These are phyloP conservation scores for Suhomyces tanzawaensis DNA, from an alignment of 805 yeast genomes.

Conservation along the genomic window DNA sequence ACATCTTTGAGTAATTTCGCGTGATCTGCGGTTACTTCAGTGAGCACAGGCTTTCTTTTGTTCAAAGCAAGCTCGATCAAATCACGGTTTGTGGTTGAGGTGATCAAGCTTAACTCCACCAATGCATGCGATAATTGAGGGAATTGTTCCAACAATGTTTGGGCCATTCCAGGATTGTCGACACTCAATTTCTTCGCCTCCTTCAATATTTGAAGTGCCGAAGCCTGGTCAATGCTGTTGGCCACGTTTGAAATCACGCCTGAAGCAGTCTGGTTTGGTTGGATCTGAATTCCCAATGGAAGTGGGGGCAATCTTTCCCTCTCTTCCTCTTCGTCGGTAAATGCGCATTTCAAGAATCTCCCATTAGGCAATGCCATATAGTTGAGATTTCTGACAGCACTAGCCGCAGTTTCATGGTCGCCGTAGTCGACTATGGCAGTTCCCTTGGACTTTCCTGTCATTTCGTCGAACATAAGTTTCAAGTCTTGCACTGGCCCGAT, in stretches of 20 bases:
- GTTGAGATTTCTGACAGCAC: constrained; percentile 86
- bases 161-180: constrained; percentile 57
- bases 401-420: constrained; percentile 81
- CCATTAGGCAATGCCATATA: constrained; percentile 65
- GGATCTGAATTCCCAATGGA: constrained; percentile 42
- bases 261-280: constrained; percentile 38
- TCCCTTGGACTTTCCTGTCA: constrained; percentile 88
- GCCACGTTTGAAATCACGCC: constrained; percentile 25
- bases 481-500: constrained; percentile 84
- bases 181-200: constrained; percentile 61
- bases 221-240: constrained; percentile 21
- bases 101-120: constrained; percentile 60
- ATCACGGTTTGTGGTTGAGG: constrained; percentile 35
- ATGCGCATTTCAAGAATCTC: constrained; percentile 71
- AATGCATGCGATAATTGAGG: constrained; percentile 85
- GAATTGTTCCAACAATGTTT: constrained; percentile 56
- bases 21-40: constrained; percentile 31
- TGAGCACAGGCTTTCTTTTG: constrained; percentile 27
- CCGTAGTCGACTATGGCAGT: constrained; percentile 83
- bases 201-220: constrained; percentile 24
- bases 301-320: constrained; percentile 35
- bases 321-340: constrained; percentile 49
- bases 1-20: constrained; percentile 30
- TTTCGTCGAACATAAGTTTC: constrained; percentile 78
- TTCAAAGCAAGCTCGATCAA: constrained; percentile 37